These are phyloP conservation scores for Adenanthera pavonina DNA, from an alignment of 306 rosid genomes.

Conservation along the genomic window DNA sequence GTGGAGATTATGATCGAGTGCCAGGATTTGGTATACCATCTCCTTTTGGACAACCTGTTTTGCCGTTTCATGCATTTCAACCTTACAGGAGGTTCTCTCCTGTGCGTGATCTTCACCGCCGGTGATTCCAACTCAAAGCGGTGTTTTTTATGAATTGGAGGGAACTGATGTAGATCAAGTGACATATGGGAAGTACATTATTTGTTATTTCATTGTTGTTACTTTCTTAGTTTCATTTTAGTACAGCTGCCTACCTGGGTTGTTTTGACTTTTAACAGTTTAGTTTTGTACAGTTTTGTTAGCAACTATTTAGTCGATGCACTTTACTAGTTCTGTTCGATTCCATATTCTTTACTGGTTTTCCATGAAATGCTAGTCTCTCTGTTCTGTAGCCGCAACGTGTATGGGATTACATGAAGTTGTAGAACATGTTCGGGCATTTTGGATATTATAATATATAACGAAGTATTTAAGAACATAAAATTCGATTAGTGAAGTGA, in stretches of 20 bases:
- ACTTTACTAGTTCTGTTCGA: too few species aligned
- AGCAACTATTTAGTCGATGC: too few species aligned
- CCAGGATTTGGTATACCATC: constrained; percentile 38
- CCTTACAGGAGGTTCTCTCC: constrained; percentile 41
- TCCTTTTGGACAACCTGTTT: constrained; percentile 37
- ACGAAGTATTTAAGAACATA: too few species aligned
- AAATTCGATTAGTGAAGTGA: too few species aligned
- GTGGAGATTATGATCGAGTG: constrained; percentile 53
- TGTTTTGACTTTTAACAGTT: too few species aligned
- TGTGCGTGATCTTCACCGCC: constrained; percentile 11
- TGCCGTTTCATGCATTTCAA: constrained; percentile 7
- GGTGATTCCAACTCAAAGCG: not conserved
- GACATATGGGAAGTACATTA: not conserved
- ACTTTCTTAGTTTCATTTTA: not conserved
- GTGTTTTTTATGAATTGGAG: not conserved
- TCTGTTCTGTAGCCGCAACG: too few species aligned
- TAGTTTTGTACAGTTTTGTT: not conserved
- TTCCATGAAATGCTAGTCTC: too few species aligned
- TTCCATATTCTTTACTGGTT: too few species aligned
- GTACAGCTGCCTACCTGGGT: not conserved
- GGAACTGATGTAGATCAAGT: not conserved
- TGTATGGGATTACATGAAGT: too few species aligned
- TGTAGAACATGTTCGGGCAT: too few species aligned
- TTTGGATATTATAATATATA: too few species aligned
- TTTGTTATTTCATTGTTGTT: not conserved